A percentile compares a stretch with the other conserved stretches of the same genome.
Conservation (phyloP, 179 eudicot species). For the Camellia oleifera region DNA sequence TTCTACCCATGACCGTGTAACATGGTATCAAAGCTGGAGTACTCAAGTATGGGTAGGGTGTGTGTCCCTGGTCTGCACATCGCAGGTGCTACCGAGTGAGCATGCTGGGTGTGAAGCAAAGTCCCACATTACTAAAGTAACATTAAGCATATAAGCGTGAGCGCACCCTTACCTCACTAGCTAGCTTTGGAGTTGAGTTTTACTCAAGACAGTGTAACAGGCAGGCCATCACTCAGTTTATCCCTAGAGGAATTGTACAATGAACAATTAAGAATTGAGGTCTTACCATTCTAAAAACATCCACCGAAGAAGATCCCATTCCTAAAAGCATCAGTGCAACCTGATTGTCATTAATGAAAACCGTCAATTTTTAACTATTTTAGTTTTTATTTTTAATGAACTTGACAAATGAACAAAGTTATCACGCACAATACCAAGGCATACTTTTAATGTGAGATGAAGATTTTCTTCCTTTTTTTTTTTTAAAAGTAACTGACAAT, state of each 20-base stretch:
- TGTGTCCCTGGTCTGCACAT: too few relatives aligned
- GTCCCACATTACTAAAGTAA: too few relatives aligned
- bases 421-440: background rate
- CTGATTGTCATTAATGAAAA: constrained; percentile 35
- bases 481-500: background rate
- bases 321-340: constrained; percentile 93
- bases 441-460: background rate
- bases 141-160: too few relatives aligned
- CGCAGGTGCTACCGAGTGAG: too few relatives aligned
- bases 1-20: too few relatives aligned
- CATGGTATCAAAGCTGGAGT: too few relatives aligned
- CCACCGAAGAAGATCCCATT: constrained; percentile 70
- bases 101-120: too few relatives aligned
- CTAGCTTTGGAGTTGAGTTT: too few relatives aligned
- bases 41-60: too few relatives aligned
- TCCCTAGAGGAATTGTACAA: background rate
- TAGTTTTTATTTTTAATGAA: background rate
- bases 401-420: background rate
- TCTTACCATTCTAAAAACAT: constrained; percentile 89
- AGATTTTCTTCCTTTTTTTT: background rate
- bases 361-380: background rate
- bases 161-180: too few relatives aligned
- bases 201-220: background rate
- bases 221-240: background rate
- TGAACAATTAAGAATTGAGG: background rate